These are phyloP conservation scores for Sanghuangporus sanghuang DNA, from an alignment of 1,284 basidiomycete species.

Conservation along the genomic window DNA sequence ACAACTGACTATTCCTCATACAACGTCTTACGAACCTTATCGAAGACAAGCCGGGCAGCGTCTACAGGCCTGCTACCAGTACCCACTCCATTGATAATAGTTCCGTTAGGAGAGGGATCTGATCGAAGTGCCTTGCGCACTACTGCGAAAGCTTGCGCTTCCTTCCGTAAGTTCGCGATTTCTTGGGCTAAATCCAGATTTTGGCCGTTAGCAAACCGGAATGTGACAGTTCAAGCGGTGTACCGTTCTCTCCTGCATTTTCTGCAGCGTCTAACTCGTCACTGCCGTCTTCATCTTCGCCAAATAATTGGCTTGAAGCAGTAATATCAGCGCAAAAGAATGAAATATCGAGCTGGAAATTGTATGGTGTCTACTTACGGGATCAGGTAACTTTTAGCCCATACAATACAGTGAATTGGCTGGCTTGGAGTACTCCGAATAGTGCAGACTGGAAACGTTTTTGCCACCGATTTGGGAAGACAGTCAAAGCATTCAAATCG, in stretches of 20 bases:
- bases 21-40: slow-evolving; percentile 59
- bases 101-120: slow-evolving; percentile 3
- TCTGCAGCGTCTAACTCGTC: slow-evolving; percentile 83
- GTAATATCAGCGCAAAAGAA: neutral
- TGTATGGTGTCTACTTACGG: slow-evolving; percentile 49
- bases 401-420: slow-evolving; percentile 98
- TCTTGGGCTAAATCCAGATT: slow-evolving; percentile 63
- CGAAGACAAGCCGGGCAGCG: slow-evolving; percentile 73
- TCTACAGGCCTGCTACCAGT: slow-evolving; percentile 32
- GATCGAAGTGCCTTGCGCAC: slow-evolving; percentile 66
- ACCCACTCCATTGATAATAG: slow-evolving; percentile 3
- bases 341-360: slow-evolving; percentile 1
- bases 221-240: neutral
- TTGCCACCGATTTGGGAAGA: slow-evolving; percentile 83
- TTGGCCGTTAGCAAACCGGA: neutral
- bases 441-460: slow-evolving; percentile 96
- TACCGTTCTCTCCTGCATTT: slow-evolving; percentile 84
- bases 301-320: slow-evolving; percentile 79
- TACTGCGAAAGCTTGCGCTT: slow-evolving; percentile 82
- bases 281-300: slow-evolving; percentile 79
- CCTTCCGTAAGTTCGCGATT: slow-evolving; percentile 85
- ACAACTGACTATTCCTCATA: neutral
- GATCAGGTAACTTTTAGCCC: slow-evolving; percentile 98
- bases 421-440: slow-evolving; percentile 97
- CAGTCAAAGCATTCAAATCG: slow-evolving; percentile 92